Base-by-base conservation (phyloP, 768 basidiomycete species). In the Lepiota brunneoincarnata region DNA sequence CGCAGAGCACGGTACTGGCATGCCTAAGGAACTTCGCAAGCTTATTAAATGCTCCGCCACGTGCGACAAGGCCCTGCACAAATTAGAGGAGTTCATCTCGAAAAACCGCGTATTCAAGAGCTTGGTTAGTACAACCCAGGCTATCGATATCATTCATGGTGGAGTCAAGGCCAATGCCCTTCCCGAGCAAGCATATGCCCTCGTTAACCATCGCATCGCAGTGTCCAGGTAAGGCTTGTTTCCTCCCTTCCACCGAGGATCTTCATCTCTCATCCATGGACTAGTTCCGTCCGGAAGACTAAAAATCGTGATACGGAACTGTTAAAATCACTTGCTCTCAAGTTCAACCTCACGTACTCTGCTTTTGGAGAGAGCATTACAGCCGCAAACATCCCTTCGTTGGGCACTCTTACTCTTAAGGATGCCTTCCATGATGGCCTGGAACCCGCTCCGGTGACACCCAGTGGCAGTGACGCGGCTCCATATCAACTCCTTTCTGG, bases 111-210 rank as follows among this genome's bases (percentile, higher is more conserved):
- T 58, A 3, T 70, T 73, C 57, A 75, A 73, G 51, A 82, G 74
- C 57, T 64, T 84, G 7, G 72, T 83, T 3, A 75, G 82, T 31
- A 91, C 88, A 3, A 91, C 91, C 1, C 88, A 91, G 66, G 91
- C 91, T 1, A 78, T 87, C 40, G 89, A 91, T 61, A 63, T 93
- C 11, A 76, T 84, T 34, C 70, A 74, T n/a, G 83, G 83, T 18
- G 86, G 84, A 10, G 80, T 85, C 24, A 91, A 91, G 67, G 75
- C 77, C 23, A 93, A 93, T 61, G 89, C 90, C 23, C 77, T 94
- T 20, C 91, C 91, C 0, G 91, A 93, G 67, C 75, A 71, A 51
- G 86, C 81, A 1, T 83, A 73, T 65, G 87, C 84, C 0, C 66
- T 90, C 20, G 76, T 91, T 24, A 89, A 91, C 62, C 87, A 88